Evolutionary conservation across 352 stramenopile genomes (phyloP).

Genomic region (Phytopythium sindhum): DNA sequence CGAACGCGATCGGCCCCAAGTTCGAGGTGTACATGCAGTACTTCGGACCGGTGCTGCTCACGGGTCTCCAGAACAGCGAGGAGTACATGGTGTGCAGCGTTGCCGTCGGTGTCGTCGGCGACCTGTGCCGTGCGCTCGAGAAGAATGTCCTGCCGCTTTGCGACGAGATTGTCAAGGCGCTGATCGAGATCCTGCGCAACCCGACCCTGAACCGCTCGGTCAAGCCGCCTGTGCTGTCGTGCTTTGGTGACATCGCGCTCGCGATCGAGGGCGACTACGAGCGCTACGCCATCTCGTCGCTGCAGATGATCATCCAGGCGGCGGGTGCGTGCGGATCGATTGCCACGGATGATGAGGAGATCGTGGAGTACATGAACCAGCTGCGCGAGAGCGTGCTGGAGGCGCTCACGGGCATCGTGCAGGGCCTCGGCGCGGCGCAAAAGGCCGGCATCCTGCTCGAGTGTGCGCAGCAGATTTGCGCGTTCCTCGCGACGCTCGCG

Average conservation of each 20-base stretch:
- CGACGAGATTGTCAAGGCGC: conserved; percentile 91
- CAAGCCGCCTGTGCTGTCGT: conserved; percentile 95
- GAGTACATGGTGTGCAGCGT: conserved; percentile 97
- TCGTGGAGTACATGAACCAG: conserved; percentile 98
- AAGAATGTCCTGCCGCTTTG: conserved; percentile 90
- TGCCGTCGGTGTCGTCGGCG: conserved; percentile 93
- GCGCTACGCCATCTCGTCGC: conserved; percentile 75
- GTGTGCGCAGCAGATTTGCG: conserved; percentile 80
- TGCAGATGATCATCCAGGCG: conserved; percentile 85
- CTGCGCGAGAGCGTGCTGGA: conserved; percentile 95
- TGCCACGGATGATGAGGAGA: conserved; percentile 94
- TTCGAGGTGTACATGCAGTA: conserved; percentile 96
- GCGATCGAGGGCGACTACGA: conserved; percentile 93
- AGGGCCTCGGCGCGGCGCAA: conserved; percentile 90
- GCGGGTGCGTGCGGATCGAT: conserved; percentile 85
- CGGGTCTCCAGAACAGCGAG: conserved; percentile 93
- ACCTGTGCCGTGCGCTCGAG: conserved; percentile 93
- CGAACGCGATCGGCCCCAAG: conserved; percentile 91
- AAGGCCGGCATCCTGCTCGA: conserved; percentile 84
- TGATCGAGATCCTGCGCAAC: conserved; percentile 97
- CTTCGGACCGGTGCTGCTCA: conserved; percentile 91
- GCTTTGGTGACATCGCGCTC: conserved; percentile 97
- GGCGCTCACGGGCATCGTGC: conserved; percentile 95
- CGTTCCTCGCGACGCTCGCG: conserved; percentile 87
- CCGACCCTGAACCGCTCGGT: conserved; percentile 90